A percentile compares a stretch with the other conserved stretches of the same genome.
Conservation (phyloP, 1,139 yeast genomes). For the Blastobotrys capitulatus region DNA sequence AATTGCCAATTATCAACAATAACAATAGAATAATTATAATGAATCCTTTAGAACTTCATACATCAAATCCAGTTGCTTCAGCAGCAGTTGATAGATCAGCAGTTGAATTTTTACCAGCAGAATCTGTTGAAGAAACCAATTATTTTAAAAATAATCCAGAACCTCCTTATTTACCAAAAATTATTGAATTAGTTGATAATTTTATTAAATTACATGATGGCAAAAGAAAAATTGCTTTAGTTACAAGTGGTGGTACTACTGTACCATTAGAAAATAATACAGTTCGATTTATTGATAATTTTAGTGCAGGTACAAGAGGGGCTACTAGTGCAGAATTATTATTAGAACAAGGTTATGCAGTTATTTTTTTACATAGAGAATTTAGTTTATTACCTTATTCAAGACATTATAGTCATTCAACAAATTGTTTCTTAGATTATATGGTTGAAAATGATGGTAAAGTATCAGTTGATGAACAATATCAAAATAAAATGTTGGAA, state of each 20-base stretch:
- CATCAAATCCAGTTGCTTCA: constrained; percentile 65
- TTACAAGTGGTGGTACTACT: constrained; percentile 97
- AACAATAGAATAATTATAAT: too few relatives aligned
- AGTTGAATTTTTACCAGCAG: constrained; percentile 78
- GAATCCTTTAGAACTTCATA: constrained; percentile 35
- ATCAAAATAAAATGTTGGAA: constrained; percentile 55
- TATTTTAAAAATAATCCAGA: constrained; percentile 69
- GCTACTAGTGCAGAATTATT: constrained; percentile 94
- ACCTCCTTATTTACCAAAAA: constrained; percentile 65
- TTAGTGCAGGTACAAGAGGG: constrained; percentile 97
- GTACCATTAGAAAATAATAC: constrained; percentile 97
- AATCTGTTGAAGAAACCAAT: constrained; percentile 61
- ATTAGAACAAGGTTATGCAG: constrained; percentile 80
- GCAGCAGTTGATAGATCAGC: constrained; percentile 74
- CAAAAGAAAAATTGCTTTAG: constrained; percentile 55
- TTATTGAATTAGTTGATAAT: constrained; percentile 49
- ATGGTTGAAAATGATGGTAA: constrained; percentile 40
- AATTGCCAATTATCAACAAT: too few relatives aligned
- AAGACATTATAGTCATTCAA: constrained; percentile 79
- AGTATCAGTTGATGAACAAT: constrained; percentile 50
- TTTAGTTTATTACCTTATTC: constrained; percentile 88
- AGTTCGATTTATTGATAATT: constrained; percentile 92
- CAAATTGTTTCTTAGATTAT: constrained; percentile 80
- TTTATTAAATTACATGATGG: constrained; percentile 48
- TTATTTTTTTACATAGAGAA: constrained; percentile 85